These are phyloP conservation scores for Coemansia sp. DNA, from an alignment of 192 early-diverging fungal genomes.

Conservation along the genomic window DNA sequence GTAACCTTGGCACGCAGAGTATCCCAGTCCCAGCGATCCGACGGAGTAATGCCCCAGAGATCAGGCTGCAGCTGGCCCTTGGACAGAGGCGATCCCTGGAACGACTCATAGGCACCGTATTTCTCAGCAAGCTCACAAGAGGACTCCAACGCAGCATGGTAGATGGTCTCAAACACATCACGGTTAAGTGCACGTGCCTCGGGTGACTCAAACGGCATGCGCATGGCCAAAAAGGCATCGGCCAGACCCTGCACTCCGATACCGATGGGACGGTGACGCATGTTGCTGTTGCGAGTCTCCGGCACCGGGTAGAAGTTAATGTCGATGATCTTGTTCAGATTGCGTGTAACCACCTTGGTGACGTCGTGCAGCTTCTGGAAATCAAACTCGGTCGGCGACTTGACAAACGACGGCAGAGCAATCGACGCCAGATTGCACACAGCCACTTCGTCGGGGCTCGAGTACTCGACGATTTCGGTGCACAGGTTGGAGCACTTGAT, in stretches of 20 bases:
- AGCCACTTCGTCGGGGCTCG: conserved; percentile 91
- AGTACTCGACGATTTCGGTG: conserved; percentile 98
- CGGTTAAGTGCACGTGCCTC: conserved; percentile 81
- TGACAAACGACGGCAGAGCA: conserved; percentile 85
- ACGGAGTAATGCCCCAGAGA: conserved; percentile 82
- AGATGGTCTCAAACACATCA: conserved; percentile 95
- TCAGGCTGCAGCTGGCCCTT: conserved; percentile 92
- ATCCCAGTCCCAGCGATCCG: conserved; percentile 91
- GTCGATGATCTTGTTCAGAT: conserved; percentile 98
- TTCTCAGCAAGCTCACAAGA: conserved; percentile 85
- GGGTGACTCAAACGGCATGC: conserved; percentile 88
- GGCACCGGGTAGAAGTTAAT: conserved; percentile 94
- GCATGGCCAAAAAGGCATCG: conserved; percentile 94
- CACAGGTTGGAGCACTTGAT: conserved; percentile 99
- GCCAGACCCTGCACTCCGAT: conserved; percentile 98
- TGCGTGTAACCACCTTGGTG: conserved; percentile 84
- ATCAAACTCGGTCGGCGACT: conserved; percentile 68
- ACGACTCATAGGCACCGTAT: conserved; percentile 83
- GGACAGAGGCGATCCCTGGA: conserved; percentile 83
- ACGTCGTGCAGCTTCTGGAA: conserved; percentile 82
- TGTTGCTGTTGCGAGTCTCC: conserved; percentile 85
- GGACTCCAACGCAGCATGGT: conserved; percentile 89
- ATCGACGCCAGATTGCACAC: conserved; percentile 97
- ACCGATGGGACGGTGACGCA: conserved; percentile 95
- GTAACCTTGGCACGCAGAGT: conserved; percentile 75